Base-by-base conservation (phyloP, 345 rosid species). In the Viola odorata region DNA sequence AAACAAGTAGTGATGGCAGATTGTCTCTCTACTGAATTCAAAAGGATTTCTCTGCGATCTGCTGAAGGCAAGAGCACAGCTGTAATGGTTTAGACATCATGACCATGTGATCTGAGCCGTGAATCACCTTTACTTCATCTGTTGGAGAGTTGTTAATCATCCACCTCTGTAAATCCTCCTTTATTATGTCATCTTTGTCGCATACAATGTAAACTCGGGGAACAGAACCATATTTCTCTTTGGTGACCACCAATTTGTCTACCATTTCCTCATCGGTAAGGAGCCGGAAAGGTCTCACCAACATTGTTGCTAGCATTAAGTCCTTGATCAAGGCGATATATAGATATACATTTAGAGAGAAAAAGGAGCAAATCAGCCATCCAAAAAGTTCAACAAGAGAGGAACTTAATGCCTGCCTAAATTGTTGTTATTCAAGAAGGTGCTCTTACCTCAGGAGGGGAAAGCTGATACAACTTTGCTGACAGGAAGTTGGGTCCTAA, bases 401-500 rank as follows among this genome's bases (percentile, higher is more conserved):
- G 12, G 12, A 3, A 5, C 5, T 7, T 8, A 5, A n/a, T 4
- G 14, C n/a, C n/a, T n/a, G 7, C 37, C 16, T 17, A 15, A 14
- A 16, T 6, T 3, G 23, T 13, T 6, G 36, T 44, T 41, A 13
- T 54, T 23, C 7, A 45, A 4, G 17, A 32, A 1, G 2, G 12
- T 32, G 4, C 36, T 7, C 40, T 54, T 63, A 75, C 84, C 81
- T 78, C 78, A 4, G 72, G 49, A 12, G 77, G 81, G 12, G 80
- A 83, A 50, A 74, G 67, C 48, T 80, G 77, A 58, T 80, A 77
- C 11, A 74, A 3, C 62, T 60, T 58, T 3, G 74, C 57, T 13
- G 67, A 53, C 73, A 74, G 1, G 54, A 57, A 51, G 3, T 72
- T 55, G 11, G 70, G 68, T 1, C 78, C 73, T 10, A 72, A 7